Evolutionary conservation across 768 basidiomycete genomes (phyloP).

Genomic region (Boletus pseudopeckii): DNA sequence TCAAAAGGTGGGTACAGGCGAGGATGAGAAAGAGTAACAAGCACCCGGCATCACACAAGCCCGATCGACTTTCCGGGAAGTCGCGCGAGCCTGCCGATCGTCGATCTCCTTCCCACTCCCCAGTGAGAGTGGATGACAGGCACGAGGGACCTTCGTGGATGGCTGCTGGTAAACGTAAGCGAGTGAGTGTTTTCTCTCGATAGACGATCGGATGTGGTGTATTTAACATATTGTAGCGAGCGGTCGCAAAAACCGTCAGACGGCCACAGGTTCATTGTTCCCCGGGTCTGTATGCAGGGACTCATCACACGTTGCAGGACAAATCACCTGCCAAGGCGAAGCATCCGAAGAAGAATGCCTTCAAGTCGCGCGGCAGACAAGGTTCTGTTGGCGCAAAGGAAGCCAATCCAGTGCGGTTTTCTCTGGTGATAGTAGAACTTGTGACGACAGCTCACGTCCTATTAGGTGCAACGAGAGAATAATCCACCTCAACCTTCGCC

Average conservation of each 20-base stretch:
- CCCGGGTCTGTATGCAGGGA: background rate
- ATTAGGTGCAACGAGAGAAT: background rate
- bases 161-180: background rate
- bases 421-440: background rate
- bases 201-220: no score
- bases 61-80: background rate
- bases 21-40: background rate
- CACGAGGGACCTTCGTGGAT: background rate
- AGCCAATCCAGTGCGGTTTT: background rate
- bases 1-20: background rate
- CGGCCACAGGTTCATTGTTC: no score
- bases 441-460: background rate
- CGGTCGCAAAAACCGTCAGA: no score
- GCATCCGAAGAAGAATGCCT: background rate
- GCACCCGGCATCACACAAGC: background rate
- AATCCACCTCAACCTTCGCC: background rate
- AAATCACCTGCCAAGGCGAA: background rate
- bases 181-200: background rate
- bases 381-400: no score
- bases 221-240: background rate
- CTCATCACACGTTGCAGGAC: background rate
- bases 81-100: no score
- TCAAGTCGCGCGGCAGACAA: background rate
- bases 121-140: background rate
- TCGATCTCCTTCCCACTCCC: background rate